Evolutionary conservation across 2,329 filamentous ascomycete species (phyloP).

Genomic region (Aureobasidium sp.): DNA sequence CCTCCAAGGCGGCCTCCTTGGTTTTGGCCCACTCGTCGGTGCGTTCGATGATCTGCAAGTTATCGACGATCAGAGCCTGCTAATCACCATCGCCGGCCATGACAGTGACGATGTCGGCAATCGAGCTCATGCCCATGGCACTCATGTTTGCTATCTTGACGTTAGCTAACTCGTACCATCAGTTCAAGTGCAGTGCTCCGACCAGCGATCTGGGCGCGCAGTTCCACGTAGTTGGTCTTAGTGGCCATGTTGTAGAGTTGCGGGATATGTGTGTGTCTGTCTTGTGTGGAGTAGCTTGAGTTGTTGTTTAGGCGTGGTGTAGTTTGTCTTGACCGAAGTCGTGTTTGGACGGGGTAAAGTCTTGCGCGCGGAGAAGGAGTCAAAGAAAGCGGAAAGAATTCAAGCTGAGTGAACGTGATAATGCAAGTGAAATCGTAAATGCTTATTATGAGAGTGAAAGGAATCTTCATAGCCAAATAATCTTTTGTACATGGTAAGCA

Average conservation of each 20-base stretch:
- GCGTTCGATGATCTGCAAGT: no score
- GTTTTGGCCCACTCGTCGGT: neutral
- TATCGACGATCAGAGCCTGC: neutral
- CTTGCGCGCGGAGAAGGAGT: no score
- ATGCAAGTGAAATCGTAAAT: neutral
- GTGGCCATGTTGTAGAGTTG: neutral
- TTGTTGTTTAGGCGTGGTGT: no score
- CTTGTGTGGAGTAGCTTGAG: neutral
- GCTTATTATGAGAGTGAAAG: neutral
- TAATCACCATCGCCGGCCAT: neutral
- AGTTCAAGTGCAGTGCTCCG: neutral
- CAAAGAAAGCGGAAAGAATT: no score
- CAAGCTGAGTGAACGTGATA: no score
- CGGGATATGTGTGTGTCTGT: no score
- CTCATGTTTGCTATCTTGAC: neutral
- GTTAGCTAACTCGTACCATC: no score
- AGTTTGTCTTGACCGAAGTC: no score
- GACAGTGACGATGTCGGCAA: neutral
- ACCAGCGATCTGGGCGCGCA: neutral
- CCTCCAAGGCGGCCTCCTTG: neutral
- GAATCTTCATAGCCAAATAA: neutral
- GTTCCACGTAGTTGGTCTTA: neutral
- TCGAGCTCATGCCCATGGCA: neutral
- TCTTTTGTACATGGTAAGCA: constrained; percentile 2
- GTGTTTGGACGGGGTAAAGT: no score